Conservation (phyloP, 176 grass and related monocot species). For the Oryza glumipatula region DNA sequence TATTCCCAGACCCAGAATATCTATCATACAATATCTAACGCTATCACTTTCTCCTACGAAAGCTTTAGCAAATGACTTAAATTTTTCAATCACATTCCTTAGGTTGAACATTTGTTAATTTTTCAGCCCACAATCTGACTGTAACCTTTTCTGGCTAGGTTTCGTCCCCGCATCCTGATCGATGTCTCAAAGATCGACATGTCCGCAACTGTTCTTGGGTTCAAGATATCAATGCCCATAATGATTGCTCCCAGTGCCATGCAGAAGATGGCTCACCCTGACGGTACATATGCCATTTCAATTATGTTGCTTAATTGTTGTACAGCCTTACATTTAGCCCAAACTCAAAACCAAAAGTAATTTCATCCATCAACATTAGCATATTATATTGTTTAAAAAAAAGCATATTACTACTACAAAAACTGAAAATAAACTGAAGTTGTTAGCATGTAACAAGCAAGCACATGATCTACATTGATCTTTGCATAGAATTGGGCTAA, state of each 20-base stretch:
- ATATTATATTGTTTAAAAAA: not conserved
- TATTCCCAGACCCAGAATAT: not conserved
- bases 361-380: not conserved
- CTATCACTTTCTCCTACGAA: not conserved
- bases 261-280: slow-evolving; percentile 90
- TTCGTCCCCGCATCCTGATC: slow-evolving; percentile 89
- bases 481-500: not conserved
- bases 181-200: slow-evolving; percentile 84
- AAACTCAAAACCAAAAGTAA: not conserved
- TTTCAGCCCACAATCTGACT: not conserved
- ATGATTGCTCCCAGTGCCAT: slow-evolving; percentile 86
- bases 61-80: not conserved
- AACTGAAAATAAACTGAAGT: not conserved
- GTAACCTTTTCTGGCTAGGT: slow-evolving; percentile 34
- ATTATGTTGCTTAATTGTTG: not conserved
- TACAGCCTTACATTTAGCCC: not conserved
- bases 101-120: not conserved
- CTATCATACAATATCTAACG: not conserved
- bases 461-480: not conserved
- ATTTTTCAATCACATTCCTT: not conserved
- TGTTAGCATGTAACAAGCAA: not conserved
- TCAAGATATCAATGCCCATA: slow-evolving; percentile 92
- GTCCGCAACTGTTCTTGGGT: slow-evolving; percentile 71
- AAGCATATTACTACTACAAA: not conserved
- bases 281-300: slow-evolving; percentile 54